Evolutionary conservation across 2,329 filamentous ascomycete genomes (phyloP), one percentile per base, ranked within the genome.

Genomic region (Stemphylium beticola): DNA sequence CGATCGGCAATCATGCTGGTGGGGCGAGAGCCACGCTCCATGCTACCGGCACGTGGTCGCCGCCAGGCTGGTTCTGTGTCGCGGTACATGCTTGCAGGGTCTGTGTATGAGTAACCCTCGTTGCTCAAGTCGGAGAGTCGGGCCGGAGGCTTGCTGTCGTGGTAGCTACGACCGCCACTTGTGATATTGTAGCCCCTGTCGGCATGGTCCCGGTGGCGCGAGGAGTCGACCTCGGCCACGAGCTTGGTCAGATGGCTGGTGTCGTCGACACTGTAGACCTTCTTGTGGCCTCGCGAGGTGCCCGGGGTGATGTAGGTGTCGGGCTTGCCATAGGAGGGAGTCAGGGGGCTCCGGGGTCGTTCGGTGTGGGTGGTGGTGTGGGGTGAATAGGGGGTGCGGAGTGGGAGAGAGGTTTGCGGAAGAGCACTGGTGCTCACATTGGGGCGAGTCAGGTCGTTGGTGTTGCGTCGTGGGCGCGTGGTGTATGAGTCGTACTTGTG

Each of bases 31-130:
- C 76, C 71, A 18, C 78, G 75, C 49, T 82, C 80, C 12, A 79
- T 57, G 56, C 80, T 82, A 48, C 77, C 77, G n/a, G 68, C 63
- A 40, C 78, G 74, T 31, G 78, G 71, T 31, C 73, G 74, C 17
- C 78, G 73, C 77, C 79, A 80, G 31, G 75, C 73, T 10, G 80
- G 80, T 64, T 82, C 80, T 1, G 80, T 82, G 48, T 81, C 79
- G 37, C 75, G 72, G 65, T 79, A 82, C 80, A 82, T 82, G 62
- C 74, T 74, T 9, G 78, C 78, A 4, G 80, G 69, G 58, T 82
- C 79, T 1, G 79, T 82, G 68, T 82, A 82, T 3, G 79, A 81
- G 60, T 77, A 82, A 45, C 73, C 74, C 41, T 77, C 76, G 41
- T 79, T 77, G 29, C 64, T 65, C 34, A 75, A 43, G 36, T 80